A percentile compares a stretch with the other conserved stretches of the same genome.
Evolutionary conservation across 495 filamentous ascomycete genomes (phyloP).

Genomic region (Neurospora hispaniola): DNA sequence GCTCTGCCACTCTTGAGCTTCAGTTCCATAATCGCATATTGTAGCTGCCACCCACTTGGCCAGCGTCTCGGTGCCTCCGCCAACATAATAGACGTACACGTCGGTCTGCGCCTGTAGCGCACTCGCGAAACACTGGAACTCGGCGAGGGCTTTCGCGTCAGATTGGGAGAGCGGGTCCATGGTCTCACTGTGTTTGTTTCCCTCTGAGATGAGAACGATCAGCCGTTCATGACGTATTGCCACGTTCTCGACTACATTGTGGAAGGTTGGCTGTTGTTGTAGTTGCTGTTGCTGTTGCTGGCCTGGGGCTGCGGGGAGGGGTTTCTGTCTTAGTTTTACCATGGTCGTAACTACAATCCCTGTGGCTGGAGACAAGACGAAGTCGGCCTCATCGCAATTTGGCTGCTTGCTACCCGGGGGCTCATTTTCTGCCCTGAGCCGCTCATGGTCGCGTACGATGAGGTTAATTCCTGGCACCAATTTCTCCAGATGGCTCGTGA

Average conservation of each 20-base stretch:
- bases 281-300: background rate
- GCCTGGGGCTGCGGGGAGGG: slow-evolving; percentile 49
- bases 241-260: slow-evolving; percentile 45
- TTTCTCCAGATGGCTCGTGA: slow-evolving; percentile 37
- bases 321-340: slow-evolving; percentile 61
- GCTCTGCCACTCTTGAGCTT: slow-evolving; percentile 15
- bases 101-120: slow-evolving; percentile 24
- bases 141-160: slow-evolving; percentile 42
- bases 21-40: slow-evolving; percentile 29
- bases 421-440: slow-evolving; percentile 27
- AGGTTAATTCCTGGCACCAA: slow-evolving; percentile 42
- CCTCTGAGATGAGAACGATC: slow-evolving; percentile 58
- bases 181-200: slow-evolving; percentile 26
- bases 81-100: slow-evolving; percentile 41
- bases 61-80: slow-evolving; percentile 46
- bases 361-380: slow-evolving; percentile 59
- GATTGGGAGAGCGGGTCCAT: slow-evolving; percentile 27
- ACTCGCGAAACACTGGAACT: slow-evolving; percentile 42
- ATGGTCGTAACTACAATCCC: slow-evolving; percentile 63
- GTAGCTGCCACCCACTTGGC: slow-evolving; percentile 46
- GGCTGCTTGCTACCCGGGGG: slow-evolving; percentile 21
- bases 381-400: slow-evolving; percentile 55
- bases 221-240: slow-evolving; percentile 57
- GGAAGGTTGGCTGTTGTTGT: slow-evolving; percentile 35
- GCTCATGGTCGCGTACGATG: slow-evolving; percentile 48